Percentiles rank a stretch among this genome's conserved stretches.
Conservation (phyloP, 2,329 filamentous ascomycete genomes). For the Penicillium corylophilum region DNA sequence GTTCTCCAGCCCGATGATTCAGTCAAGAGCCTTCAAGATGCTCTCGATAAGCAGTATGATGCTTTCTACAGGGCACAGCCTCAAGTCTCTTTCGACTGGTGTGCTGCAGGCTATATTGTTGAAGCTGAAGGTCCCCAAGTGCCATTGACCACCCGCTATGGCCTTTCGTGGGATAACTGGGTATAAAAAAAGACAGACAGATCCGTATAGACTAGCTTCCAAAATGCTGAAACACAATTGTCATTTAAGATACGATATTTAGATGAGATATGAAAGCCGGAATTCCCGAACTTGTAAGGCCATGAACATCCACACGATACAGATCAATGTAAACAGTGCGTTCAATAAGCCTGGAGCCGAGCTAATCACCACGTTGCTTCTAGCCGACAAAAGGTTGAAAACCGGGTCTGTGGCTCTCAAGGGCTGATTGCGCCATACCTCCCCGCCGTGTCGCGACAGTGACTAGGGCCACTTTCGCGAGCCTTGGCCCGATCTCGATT, state of each 20-base stretch:
- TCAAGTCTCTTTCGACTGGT: constrained; percentile 35
- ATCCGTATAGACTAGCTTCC: not conserved
- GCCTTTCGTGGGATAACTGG: constrained; percentile 24
- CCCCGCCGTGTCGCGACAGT: constrained; percentile 19
- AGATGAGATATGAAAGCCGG: not conserved
- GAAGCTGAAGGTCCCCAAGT: constrained; percentile 38
- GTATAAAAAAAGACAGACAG: constrained; percentile 12
- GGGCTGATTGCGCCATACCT: constrained; percentile 27
- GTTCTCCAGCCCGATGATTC: constrained; percentile 33
- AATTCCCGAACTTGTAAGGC: not conserved
- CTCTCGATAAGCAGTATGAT: constrained; percentile 32
- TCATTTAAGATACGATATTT: not conserved
- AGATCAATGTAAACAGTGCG: not conserved
- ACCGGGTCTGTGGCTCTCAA: not conserved
- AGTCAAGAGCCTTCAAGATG: constrained; percentile 33
- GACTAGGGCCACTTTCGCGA: not conserved
- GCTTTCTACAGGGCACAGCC: constrained; percentile 34
- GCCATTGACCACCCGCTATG: constrained; percentile 17
- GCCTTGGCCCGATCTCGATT: not conserved
- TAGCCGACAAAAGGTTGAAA: not conserved
- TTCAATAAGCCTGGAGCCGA: too few relatives aligned
- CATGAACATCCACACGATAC: not conserved
- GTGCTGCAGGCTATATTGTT: constrained; percentile 37
- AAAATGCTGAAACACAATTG: not conserved
- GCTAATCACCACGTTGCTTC: too few relatives aligned